Evolutionary conservation across 2,329 filamentous ascomycete species (phyloP), one percentile per base, ranked within the genome.

Genomic region (Trichoderma sp.): DNA sequence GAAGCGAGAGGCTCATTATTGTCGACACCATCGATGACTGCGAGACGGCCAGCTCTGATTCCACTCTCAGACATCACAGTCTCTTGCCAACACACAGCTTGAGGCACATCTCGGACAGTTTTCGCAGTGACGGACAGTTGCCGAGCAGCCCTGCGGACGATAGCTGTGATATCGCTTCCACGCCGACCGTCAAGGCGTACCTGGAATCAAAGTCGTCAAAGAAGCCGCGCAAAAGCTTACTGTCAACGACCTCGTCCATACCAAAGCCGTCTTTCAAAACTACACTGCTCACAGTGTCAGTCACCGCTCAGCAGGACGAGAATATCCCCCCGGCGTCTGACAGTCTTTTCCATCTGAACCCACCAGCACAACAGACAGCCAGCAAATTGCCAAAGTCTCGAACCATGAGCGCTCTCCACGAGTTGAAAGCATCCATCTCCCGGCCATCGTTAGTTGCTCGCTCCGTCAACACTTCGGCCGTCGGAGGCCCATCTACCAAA

Each of bases 371-470:
- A 1, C 62, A 19, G 3, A 30, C 48, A 14, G 52, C 43, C 51
- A 73, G 69, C 15, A 76, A 72, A 34, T 67, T 83, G 1, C 78
- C 81, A 7, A 82, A 76, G 64, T 82, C 81, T 6, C 75, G 76
- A 28, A 83, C 82, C 1, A 73, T 83, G 68, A 78, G 69, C 26
- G 77, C 80, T 1, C 69, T 84, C 12, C 79, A 79, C 7, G 81
- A 77, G 12, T 67, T 84, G 44, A 81, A 79, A 6, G 75, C 77
- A 3, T 80, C 81, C 0, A 75, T 83, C 2, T 82, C 81, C 0
- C 75, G 78, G 15, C 67, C 72, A 3, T 73, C 71, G 3, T 51
- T 75, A 24, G 69, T 60, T 15, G 34, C 68, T 14, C 69, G 70
- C 21, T 67, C 64, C 34, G 65, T 65, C 17, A 70, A 68, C 7